Evolutionary conservation across 176 grass and related monocot genomes (phyloP).

Genomic region (Triticum turgidum): DNA sequence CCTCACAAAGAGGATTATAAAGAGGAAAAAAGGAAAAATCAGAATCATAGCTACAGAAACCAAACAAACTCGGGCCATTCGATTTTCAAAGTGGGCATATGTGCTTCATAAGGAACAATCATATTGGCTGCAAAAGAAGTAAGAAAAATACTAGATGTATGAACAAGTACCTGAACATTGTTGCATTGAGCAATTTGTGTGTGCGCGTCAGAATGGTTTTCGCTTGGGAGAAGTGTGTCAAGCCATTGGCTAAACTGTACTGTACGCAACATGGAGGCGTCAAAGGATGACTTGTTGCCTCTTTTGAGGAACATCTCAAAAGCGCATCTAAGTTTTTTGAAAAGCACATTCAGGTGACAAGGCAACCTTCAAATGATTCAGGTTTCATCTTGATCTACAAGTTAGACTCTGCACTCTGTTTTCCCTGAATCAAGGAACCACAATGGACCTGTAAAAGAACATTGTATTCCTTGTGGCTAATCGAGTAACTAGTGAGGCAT

Average conservation of each 20-base stretch:
- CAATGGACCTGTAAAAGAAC: not conserved
- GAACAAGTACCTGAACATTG: not conserved
- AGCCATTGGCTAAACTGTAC: not conserved
- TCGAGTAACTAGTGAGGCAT: too few species aligned
- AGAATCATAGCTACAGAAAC: not conserved
- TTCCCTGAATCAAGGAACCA: not conserved
- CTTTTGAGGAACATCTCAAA: not conserved
- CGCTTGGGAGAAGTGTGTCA: not conserved
- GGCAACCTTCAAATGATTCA: slow-evolving; percentile 5
- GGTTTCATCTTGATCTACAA: slow-evolving; percentile 2
- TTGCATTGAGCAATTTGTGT: not conserved
- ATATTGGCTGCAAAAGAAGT: not conserved
- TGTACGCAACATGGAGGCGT: not conserved
- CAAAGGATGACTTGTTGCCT: slow-evolving; percentile 11
- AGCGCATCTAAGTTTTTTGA: not conserved
- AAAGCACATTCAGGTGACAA: not conserved
- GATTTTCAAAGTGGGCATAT: not conserved
- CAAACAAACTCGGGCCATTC: not conserved
- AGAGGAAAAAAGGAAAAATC: too few species aligned
- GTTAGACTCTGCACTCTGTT: not conserved
- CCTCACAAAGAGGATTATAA: not conserved
- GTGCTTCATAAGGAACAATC: not conserved
- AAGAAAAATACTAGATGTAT: not conserved
- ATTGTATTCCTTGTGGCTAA: not conserved
- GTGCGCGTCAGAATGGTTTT: not conserved